A percentile compares a stretch with the other conserved stretches of the same genome.
Evolutionary conservation across 768 basidiomycete species (phyloP).

Genomic region (Saitozyma podzolica): DNA sequence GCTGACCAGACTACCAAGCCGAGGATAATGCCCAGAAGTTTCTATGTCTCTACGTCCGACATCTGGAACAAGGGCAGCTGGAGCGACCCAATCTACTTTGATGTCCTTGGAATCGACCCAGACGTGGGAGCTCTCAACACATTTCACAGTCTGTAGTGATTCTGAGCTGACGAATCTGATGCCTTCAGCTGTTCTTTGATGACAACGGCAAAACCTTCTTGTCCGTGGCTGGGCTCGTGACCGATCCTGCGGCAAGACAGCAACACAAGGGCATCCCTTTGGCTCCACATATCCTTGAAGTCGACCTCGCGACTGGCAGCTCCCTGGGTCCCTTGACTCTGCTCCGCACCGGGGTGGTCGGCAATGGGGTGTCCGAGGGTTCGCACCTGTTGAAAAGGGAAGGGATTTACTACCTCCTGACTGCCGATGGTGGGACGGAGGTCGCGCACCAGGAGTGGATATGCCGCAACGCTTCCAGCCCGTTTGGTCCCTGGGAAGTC

Average conservation of each 20-base stretch:
- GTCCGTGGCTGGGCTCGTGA: slow-evolving; percentile 4
- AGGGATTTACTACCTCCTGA: slow-evolving; percentile 52
- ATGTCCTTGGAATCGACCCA: slow-evolving; percentile 22
- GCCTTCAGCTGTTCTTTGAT: slow-evolving; percentile 34
- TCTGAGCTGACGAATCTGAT: too few relatives aligned
- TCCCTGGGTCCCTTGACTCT: not conserved
- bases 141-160: too few relatives aligned
- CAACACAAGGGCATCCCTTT: too few relatives aligned
- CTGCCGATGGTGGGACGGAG: slow-evolving; percentile 53
- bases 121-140: not conserved
- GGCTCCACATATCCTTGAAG: not conserved
- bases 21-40: slow-evolving; percentile 4
- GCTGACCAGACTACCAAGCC: slow-evolving; percentile 18
- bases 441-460: slow-evolving; percentile 38
- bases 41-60: slow-evolving; percentile 27
- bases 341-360: not conserved
- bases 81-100: slow-evolving; percentile 23
- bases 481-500: slow-evolving; percentile 48
- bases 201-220: slow-evolving; percentile 24
- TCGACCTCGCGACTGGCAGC: slow-evolving; percentile 13
- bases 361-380: slow-evolving; percentile 35
- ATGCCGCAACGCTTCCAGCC: slow-evolving; percentile 40
- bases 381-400: slow-evolving; percentile 43
- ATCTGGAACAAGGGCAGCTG: slow-evolving; percentile 17
- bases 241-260: too few relatives aligned